phyloP scores from a whole-genome alignment of 805 yeast genomes.

The Suhomyces sp. region DNA sequence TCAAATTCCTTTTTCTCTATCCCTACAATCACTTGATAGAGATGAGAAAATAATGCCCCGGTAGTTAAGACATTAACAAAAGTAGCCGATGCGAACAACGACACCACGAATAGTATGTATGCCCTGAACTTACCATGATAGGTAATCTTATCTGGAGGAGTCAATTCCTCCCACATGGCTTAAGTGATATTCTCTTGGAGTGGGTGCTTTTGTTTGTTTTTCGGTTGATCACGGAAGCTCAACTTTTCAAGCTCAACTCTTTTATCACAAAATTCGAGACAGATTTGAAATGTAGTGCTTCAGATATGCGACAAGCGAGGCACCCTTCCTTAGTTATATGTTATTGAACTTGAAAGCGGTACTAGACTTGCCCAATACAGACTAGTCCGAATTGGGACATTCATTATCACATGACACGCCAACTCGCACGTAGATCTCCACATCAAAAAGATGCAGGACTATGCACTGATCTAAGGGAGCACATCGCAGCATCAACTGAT shows the following conservation, averaged over 20 bases:
- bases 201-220: background rate
- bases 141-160: conserved; percentile 21
- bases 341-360: no score
- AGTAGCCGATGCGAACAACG: conserved; percentile 27
- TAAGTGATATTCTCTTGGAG: background rate
- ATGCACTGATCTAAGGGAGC: background rate
- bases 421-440: background rate
- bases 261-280: no score
- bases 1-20: conserved; percentile 19
- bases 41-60: conserved; percentile 32
- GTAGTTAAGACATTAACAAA: conserved; percentile 24
- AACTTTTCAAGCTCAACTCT: background rate
- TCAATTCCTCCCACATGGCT: conserved; percentile 19
- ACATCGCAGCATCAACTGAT: background rate
- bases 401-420: background rate
- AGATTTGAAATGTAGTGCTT: no score
- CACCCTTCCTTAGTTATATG: no score
- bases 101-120: conserved; percentile 18
- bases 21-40: conserved; percentile 26
- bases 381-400: background rate
- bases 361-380: background rate
- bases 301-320: no score
- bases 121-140: conserved; percentile 21
- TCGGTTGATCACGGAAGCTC: background rate
- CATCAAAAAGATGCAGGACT: background rate